These are phyloP conservation scores for Rhizophora apiculata DNA, from an alignment of 345 rosid genomes.

Conservation along the genomic window DNA sequence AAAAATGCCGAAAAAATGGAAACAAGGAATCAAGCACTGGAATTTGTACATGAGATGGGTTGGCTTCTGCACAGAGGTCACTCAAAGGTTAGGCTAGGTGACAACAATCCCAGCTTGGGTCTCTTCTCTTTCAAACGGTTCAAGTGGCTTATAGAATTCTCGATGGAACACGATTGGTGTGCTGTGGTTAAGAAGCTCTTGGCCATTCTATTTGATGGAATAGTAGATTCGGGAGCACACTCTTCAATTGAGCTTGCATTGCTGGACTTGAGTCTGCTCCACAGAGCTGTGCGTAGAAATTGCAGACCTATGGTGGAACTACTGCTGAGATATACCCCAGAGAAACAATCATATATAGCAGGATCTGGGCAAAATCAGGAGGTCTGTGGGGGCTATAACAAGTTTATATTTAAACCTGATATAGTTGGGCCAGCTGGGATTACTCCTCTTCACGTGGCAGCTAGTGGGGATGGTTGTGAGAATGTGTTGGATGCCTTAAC, in stretches of 20 bases:
- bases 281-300: slow-evolving; percentile 90
- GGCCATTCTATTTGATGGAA: slow-evolving; percentile 64
- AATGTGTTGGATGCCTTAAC: slow-evolving; percentile 79
- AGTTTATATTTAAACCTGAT: slow-evolving; percentile 75
- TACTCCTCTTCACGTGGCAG: slow-evolving; percentile 97
- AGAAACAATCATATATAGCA: slow-evolving; percentile 7
- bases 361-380: slow-evolving; percentile 21
- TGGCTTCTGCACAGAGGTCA: slow-evolving; percentile 92
- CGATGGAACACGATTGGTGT: slow-evolving; percentile 93
- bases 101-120: slow-evolving; percentile 56
- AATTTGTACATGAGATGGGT: slow-evolving; percentile 91
- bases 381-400: slow-evolving; percentile 16
- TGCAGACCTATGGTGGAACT: slow-evolving; percentile 68
- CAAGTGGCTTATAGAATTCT: slow-evolving; percentile 87
- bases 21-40: slow-evolving; percentile 63
- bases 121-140: slow-evolving; percentile 64
- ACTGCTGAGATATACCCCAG: slow-evolving; percentile 64
- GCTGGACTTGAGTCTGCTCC: slow-evolving; percentile 76
- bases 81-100: slow-evolving; percentile 47
- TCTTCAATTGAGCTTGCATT: slow-evolving; percentile 48
- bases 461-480: slow-evolving; percentile 87
- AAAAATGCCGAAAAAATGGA: slow-evolving; percentile 27
- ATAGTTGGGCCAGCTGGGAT: slow-evolving; percentile 75
- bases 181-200: slow-evolving; percentile 84
- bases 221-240: slow-evolving; percentile 54